Percentiles rank a stretch among this genome's conserved stretches.
These are phyloP conservation scores for Alectoria sarmentosa DNA, from an alignment of 495 filamentous ascomycete species.

Conservation along the genomic window DNA sequence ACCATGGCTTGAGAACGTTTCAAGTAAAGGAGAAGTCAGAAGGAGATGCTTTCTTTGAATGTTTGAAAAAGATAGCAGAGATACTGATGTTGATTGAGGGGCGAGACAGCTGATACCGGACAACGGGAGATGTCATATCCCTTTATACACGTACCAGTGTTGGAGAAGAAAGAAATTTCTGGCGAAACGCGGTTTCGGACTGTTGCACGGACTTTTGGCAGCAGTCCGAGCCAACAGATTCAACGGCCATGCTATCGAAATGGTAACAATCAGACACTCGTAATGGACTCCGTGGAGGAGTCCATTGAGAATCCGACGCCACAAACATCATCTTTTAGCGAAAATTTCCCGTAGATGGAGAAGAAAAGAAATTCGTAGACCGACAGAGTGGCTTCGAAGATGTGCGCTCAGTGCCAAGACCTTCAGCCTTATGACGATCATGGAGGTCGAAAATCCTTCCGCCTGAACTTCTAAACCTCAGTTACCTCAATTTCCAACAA, in stretches of 20 bases:
- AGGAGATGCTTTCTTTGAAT: neutral
- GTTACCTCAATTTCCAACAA: neutral
- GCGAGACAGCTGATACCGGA: neutral
- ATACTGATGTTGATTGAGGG: neutral
- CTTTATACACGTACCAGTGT: neutral
- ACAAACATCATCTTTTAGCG: neutral
- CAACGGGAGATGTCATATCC: neutral
- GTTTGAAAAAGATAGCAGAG: neutral
- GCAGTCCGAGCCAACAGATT: too few species aligned
- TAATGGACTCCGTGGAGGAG: neutral
- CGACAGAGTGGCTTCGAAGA: too few species aligned
- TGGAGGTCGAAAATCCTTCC: neutral
- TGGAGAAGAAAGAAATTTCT: neutral
- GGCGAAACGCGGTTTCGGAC: neutral
- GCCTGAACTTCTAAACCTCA: too few species aligned
- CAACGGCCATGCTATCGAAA: too few species aligned
- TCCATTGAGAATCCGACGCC: neutral
- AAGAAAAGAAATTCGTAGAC: neutral
- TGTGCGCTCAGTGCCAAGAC: neutral
- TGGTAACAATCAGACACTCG: neutral
- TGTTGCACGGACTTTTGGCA: neutral
- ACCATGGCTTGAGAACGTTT: neutral
- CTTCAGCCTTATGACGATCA: neutral
- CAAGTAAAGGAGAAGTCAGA: neutral
- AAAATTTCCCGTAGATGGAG: neutral